Conservation (phyloP, 768 basidiomycete species). For the Suillus spraguei region DNA sequence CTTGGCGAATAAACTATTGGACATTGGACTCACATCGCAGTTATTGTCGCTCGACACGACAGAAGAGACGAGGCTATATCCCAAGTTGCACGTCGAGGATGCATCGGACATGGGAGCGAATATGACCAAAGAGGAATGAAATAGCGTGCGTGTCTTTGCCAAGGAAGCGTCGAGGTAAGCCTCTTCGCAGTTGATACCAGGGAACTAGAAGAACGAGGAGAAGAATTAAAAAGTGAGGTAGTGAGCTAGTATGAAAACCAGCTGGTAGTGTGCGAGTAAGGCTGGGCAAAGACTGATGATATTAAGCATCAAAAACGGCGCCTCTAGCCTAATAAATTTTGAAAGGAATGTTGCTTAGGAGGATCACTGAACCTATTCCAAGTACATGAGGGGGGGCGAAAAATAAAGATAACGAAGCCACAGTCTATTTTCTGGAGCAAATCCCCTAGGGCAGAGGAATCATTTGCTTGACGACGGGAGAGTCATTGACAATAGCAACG, state of each 20-base stretch:
- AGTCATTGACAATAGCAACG: conserved; percentile 9
- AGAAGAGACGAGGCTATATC: conserved; percentile 30
- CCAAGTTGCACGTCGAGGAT: conserved; percentile 20
- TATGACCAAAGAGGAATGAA: conserved; percentile 20
- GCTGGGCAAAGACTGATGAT: conserved; percentile 16
- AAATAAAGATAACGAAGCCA: conserved; percentile 2
- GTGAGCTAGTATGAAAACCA: conserved; percentile 14
- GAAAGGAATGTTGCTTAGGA: not conserved
- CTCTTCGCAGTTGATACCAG: conserved; percentile 12
- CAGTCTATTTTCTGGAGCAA: not conserved
- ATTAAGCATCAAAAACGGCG: conserved; percentile 7
- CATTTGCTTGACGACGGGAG: conserved; percentile 14
- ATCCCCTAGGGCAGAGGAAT: conserved; percentile 4
- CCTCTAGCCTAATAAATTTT: not conserved
- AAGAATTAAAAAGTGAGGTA: conserved; percentile 8
- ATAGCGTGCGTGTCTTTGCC: conserved; percentile 16
- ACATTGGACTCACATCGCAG: conserved; percentile 42
- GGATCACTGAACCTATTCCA: conserved; percentile 4
- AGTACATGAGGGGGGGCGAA: conserved; percentile 1
- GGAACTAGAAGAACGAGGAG: not conserved
- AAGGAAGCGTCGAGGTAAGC: conserved; percentile 6
- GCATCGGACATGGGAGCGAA: conserved; percentile 20
- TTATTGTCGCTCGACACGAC: conserved; percentile 43
- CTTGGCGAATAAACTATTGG: not conserved
- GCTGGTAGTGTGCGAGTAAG: conserved; percentile 13